These are phyloP conservation scores for Globisporangium parvum DNA, from an alignment of 352 stramenopile genomes.

Conservation along the genomic window DNA sequence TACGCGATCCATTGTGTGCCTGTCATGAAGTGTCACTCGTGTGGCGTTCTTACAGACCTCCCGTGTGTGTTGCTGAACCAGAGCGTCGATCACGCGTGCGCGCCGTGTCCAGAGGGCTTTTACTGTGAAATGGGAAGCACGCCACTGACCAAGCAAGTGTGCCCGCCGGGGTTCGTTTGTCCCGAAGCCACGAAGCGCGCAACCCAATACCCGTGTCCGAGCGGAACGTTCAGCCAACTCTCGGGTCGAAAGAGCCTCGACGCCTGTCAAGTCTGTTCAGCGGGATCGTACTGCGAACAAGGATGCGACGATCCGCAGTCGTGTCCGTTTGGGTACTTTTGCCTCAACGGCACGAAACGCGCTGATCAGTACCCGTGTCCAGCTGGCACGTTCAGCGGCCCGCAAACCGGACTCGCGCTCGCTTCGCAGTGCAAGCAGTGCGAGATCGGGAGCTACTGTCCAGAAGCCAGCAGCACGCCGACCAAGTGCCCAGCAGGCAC, in stretches of 20 bases:
- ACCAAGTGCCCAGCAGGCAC: constrained; percentile 62
- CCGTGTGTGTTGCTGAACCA: constrained; percentile 11
- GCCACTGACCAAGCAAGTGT: constrained; percentile 51
- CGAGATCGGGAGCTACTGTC: constrained; percentile 77
- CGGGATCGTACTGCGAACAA: constrained; percentile 59
- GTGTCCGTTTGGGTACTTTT: constrained; percentile 85
- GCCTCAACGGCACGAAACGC: constrained; percentile 53
- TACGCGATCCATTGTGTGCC: constrained; percentile 9
- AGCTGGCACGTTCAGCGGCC: constrained; percentile 78
- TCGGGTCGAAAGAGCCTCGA: constrained; percentile 38
- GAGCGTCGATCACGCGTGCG: constrained; percentile 76
- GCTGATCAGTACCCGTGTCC: constrained; percentile 80
- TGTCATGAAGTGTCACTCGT: neutral
- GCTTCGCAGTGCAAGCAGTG: constrained; percentile 53
- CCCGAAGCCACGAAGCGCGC: constrained; percentile 56
- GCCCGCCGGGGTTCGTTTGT: constrained; percentile 64
- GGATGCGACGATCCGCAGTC: constrained; percentile 32
- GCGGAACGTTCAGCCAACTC: constrained; percentile 74
- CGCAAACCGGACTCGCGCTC: constrained; percentile 38
- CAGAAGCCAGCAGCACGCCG: constrained; percentile 61
- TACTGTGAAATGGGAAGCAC: constrained; percentile 81
- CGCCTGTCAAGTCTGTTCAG: constrained; percentile 52
- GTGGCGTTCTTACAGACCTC: neutral
- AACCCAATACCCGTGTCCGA: constrained; percentile 78
- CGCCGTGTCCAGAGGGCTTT: constrained; percentile 59